Evolutionary conservation across 805 yeast genomes (phyloP), one percentile per base, ranked within the genome.

Genomic region (Metschnikowia noctiluminum): DNA sequence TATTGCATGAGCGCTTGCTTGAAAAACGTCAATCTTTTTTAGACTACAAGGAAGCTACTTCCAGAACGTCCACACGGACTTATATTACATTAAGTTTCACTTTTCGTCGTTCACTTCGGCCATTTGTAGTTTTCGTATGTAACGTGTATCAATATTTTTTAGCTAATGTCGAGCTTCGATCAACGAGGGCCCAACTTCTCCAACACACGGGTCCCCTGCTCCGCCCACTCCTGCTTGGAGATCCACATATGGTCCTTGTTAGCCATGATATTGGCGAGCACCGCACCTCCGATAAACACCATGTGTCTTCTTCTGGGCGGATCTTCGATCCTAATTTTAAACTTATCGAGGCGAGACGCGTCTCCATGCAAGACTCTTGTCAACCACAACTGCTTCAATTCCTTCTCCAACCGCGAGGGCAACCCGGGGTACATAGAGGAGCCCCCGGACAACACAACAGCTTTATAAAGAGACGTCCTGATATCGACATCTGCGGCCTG

Each of bases 221-320:
- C 99, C 66, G 89, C 94, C 98, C 98, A 94, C 71, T 94, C 99
- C 65, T 87, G 89, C 66, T 87, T 91, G 46, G 89, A 77, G 58
- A 94, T 81, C 99, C 99, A 94, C 96, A 94, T 88, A 63, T 91
- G 97, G 57, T 91, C 97, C 69, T 92, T 94, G 67, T 91, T 97
- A 41, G 96, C 96, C 98, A 94, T 94, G 59, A 94, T 92, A 64
- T 87, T 89, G 32, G 99, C 98, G 64, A 94, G 78, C 16, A 94
- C 98, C 5, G 98, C 98, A 61, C 99, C 99, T 59, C 99, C 99
- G 57, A 92, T 84, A 70, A 94, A 94, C 34, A 94, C 99, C 97
- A 94, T 92, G 69, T 94, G 97, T 67, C 91, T 87, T 77, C 99
- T 89, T 76, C 98, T 83, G 58, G 99, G 99, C 38, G 99, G 98